Evolutionary conservation across 2,329 filamentous ascomycete genomes (phyloP).

Genomic region (Meredithiella fracta): DNA sequence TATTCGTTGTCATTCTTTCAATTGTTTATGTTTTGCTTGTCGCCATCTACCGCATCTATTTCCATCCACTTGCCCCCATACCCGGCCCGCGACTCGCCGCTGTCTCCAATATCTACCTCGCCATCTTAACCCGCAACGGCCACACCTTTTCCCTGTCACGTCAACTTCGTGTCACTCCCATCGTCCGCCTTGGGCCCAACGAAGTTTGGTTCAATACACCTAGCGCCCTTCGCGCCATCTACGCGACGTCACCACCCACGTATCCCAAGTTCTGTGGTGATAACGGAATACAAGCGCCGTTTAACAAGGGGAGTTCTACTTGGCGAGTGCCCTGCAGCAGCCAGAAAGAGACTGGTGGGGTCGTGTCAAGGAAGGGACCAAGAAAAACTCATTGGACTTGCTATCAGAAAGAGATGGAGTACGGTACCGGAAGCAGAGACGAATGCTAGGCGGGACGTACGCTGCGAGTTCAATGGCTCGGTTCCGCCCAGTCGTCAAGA

Average conservation of each 20-base stretch:
- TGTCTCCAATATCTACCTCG: conserved; percentile 32
- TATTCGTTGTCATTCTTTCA: neutral
- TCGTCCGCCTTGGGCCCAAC: conserved; percentile 36
- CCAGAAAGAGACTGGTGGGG: conserved; percentile 27
- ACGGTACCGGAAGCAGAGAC: conserved; percentile 32
- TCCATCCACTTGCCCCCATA: conserved; percentile 29
- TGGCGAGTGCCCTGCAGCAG: conserved; percentile 29
- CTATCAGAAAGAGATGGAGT: conserved; percentile 31
- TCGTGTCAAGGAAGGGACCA: conserved; percentile 18
- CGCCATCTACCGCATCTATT: conserved; percentile 24
- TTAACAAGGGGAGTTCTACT: conserved; percentile 9
- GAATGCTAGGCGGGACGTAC: conserved; percentile 34
- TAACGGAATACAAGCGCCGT: conserved; percentile 17
- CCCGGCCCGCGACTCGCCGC: conserved; percentile 33
- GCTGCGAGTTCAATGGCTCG: conserved; percentile 26
- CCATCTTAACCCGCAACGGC: conserved; percentile 29
- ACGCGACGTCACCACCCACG: conserved; percentile 19
- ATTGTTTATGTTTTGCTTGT: neutral
- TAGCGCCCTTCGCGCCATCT: conserved; percentile 32
- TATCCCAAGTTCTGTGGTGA: neutral
- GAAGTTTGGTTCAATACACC: conserved; percentile 36
- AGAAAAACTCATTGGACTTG: conserved; percentile 32
- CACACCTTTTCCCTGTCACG: conserved; percentile 26
- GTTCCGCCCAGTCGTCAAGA: conserved; percentile 27
- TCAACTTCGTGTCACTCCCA: conserved; percentile 26